phyloP scores from a whole-genome alignment of 169 alveolate genomes.

The Ichthyophthirius multifiliis region DNA sequence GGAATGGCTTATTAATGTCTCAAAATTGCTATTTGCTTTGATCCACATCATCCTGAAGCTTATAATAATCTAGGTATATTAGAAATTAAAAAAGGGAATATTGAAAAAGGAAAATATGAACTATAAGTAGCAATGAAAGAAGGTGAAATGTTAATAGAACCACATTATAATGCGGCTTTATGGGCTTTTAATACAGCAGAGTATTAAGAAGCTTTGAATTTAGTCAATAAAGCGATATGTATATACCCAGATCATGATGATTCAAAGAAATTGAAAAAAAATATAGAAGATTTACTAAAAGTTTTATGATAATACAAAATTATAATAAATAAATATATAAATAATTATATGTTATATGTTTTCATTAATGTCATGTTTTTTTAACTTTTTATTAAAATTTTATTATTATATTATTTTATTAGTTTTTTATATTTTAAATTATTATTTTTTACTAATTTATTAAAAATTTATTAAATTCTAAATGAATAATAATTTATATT shows the following conservation, averaged over 20 bases:
- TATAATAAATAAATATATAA: no score
- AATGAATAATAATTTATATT: no score
- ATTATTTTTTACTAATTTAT: no score
- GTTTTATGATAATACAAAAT: constrained; percentile 4
- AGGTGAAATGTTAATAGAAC: constrained; percentile 82
- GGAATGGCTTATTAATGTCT: constrained; percentile 78
- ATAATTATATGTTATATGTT: no score
- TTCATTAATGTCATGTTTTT: no score
- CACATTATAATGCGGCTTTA: constrained; percentile 84
- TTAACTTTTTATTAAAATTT: no score
- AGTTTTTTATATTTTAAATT: no score
- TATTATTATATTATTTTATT: no score
- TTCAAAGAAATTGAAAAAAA: constrained; percentile 82
- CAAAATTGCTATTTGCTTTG: constrained; percentile 77
- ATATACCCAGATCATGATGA: constrained; percentile 87
- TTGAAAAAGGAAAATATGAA: constrained; percentile 68
- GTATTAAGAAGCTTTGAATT: constrained; percentile 77
- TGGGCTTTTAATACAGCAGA: constrained; percentile 80
- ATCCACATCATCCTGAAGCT: constrained; percentile 87
- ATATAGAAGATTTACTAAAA: constrained; percentile 23
- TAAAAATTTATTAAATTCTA: no score
- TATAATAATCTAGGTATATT: constrained; percentile 87
- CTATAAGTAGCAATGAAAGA: constrained; percentile 54
- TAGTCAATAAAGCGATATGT: constrained; percentile 75
- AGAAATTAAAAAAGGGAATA: constrained; percentile 69